These are phyloP conservation scores for Aspergillus neoniger DNA, from an alignment of 2,329 filamentous ascomycete genomes.

Conservation along the genomic window DNA sequence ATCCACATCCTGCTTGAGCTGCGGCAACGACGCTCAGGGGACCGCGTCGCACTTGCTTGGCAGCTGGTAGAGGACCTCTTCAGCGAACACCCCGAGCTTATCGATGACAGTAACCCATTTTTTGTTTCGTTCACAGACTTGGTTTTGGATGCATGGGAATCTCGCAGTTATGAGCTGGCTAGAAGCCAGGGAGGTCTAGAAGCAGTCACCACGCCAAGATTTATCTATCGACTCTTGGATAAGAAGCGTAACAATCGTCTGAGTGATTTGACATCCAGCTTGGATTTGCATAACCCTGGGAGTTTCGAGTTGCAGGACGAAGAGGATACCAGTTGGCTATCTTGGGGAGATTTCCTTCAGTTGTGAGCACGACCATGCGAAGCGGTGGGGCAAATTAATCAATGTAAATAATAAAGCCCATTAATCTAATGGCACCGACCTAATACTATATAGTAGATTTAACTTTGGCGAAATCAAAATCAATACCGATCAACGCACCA, in stretches of 20 bases:
- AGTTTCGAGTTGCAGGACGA: background rate
- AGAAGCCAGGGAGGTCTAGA: background rate
- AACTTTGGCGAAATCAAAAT: no score
- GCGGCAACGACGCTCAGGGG: background rate
- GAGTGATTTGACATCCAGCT: background rate
- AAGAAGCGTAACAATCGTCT: background rate
- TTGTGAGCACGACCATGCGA: background rate
- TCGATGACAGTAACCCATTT: background rate
- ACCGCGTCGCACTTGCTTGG: background rate
- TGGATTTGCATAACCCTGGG: no score
- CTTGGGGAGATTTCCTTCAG: slow-evolving; percentile 4
- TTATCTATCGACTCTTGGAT: background rate
- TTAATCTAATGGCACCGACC: no score
- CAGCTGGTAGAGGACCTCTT: background rate
- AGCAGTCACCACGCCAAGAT: background rate
- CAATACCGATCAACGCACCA: no score
- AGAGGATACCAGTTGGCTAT: background rate
- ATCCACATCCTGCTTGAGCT: background rate
- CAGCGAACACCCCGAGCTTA: background rate
- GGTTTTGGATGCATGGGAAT: background rate
- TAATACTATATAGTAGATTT: no score
- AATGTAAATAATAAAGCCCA: no score
- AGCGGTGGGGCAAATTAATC: no score
- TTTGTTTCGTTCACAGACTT: background rate
- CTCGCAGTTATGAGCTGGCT: background rate